Base-by-base conservation (phyloP, 345 rosid genomes). In the Eucalyptus polyanthemos region DNA sequence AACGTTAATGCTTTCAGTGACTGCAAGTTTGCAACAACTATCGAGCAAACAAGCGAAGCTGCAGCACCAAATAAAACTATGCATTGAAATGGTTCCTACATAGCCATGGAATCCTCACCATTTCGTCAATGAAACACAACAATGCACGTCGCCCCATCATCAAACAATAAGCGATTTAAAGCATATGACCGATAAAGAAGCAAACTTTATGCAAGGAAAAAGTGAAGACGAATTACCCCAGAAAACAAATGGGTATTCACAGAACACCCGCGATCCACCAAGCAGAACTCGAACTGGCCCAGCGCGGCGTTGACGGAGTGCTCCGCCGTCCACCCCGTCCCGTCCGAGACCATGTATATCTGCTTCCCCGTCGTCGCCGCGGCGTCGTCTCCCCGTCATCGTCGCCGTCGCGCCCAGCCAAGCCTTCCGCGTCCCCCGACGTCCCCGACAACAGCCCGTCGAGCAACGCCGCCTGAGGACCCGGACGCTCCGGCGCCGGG, bases 281-380 rank as follows among this genome's bases (percentile, higher is more conserved):
- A 94, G 89, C 99, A 97, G 62, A 94, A 92, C 45, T 96, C 99
- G 90, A 97, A 97, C 91, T 96, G 98, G 4, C 99, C 99, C 92
- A 97, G 90, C 31, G 99, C 98, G 24, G 99, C 99, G 92, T 85
- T 94, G 86, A 97, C 97, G 90, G 97, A 92, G 89, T 96, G 97
- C 91, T 96, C 99, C 89, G 92, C 98, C 92, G 98, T 97, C 99
- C 99, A 97, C 31, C 99, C 98, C 62, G 99, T 97, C 89, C 99
- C 99, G 93, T 97, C 99, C 58, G 99, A 96, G 5, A 96, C 95
- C 95, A 97, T 95, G 86, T 95, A 96, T 89, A 96, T 96, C 31
- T 97, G 93, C 93, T 97, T 96, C 58, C 91, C 97, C 50, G 83
- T 87, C 58, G 87, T 67, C 69, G 42, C 24, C 83, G 42, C 50